Evolutionary conservation across 768 basidiomycete genomes (phyloP).

Genomic region (Grammothele lineata): DNA sequence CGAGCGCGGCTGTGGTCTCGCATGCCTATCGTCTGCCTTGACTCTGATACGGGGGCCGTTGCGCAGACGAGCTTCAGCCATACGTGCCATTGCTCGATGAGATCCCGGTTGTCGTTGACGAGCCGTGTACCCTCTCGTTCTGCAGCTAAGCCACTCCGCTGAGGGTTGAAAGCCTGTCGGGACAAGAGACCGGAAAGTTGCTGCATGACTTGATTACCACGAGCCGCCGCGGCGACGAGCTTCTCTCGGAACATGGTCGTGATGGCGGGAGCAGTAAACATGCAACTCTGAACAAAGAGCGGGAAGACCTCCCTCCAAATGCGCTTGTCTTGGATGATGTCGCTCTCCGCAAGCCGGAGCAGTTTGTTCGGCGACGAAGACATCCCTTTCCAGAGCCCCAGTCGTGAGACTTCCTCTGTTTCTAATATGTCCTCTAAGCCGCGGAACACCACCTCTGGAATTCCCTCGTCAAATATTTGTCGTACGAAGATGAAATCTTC

Average conservation of each 20-base stretch:
- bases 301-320: constrained; percentile 77
- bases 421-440: constrained; percentile 69
- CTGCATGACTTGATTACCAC: constrained; percentile 69
- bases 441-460: constrained; percentile 45
- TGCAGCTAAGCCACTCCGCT: constrained; percentile 33
- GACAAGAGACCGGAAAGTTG: constrained; percentile 69
- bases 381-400: constrained; percentile 64
- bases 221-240: constrained; percentile 61
- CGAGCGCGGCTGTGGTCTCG: constrained; percentile 68
- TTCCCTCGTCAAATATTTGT: constrained; percentile 47
- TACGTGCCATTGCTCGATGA: constrained; percentile 75
- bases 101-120: constrained; percentile 50
- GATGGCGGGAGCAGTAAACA: constrained; percentile 43
- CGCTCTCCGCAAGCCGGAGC: constrained; percentile 70
- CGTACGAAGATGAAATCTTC: constrained; percentile 42
- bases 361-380: constrained; percentile 50
- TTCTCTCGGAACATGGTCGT: constrained; percentile 56
- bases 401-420: constrained; percentile 50
- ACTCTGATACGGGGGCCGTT: constrained; percentile 67
- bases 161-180: constrained; percentile 44
- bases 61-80: constrained; percentile 86
- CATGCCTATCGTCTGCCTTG: constrained; percentile 46
- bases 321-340: constrained; percentile 57
- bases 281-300: constrained; percentile 51
- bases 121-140: constrained; percentile 53